These are phyloP conservation scores for Tetrahymena malaccensis DNA, from an alignment of 73 alveolate species.

Conservation along the genomic window DNA sequence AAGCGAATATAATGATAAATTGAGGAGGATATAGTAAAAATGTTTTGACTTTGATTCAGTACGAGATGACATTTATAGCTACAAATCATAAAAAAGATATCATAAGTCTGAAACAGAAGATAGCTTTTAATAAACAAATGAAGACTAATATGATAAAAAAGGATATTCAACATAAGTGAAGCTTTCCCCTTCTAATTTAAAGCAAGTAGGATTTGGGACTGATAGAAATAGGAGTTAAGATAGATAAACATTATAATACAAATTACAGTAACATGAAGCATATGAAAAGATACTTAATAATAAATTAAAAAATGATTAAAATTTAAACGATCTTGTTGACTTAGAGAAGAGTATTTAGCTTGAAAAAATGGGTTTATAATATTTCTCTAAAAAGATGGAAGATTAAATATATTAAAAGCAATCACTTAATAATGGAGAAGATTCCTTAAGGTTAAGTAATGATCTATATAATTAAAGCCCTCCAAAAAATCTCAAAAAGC, in stretches of 20 bases:
- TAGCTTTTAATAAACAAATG: background rate
- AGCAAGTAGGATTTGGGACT: background rate
- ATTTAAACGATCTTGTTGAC: background rate
- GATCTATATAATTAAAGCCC: background rate
- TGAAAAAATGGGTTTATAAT: background rate
- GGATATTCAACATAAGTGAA: background rate
- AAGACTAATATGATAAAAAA: background rate
- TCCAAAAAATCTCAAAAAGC: background rate
- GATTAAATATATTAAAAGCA: background rate
- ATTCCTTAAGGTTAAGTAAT: background rate
- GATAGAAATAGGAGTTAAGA: background rate
- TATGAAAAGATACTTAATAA: background rate
- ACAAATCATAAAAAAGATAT: background rate
- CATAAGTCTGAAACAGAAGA: background rate
- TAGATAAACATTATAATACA: background rate
- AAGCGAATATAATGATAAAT: background rate
- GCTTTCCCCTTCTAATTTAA: background rate
- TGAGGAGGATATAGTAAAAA: background rate
- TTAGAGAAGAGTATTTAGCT: background rate
- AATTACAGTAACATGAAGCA: background rate
- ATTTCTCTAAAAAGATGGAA: background rate
- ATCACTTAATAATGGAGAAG: background rate
- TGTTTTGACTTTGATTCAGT: background rate
- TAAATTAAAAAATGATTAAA: background rate
- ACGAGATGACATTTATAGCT: background rate